A percentile compares a stretch with the other conserved stretches of the same genome.
Evolutionary conservation across 2,329 filamentous ascomycete genomes (phyloP).

Genomic region (Gliomastix tumulicola): DNA sequence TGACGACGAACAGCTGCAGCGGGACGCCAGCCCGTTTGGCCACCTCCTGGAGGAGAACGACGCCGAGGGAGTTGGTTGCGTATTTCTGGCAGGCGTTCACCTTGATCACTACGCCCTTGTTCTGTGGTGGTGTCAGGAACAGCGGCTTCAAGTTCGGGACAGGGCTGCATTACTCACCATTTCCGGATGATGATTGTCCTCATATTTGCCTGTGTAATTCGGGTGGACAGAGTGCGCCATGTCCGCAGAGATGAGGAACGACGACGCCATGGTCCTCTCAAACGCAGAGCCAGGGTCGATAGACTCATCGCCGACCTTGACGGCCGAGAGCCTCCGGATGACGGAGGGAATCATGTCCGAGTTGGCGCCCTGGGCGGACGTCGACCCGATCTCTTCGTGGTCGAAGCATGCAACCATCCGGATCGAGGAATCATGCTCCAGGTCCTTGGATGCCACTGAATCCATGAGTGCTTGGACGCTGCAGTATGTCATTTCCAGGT

Average conservation of each 20-base stretch:
- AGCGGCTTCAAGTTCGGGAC: too few relatives aligned
- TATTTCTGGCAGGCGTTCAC: conserved; percentile 97
- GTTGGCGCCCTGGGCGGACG: conserved; percentile 86
- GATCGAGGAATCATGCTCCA: conserved; percentile 76
- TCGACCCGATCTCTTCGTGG: conserved; percentile 94
- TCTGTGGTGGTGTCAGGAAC: too few relatives aligned
- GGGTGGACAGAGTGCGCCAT: conserved; percentile 97
- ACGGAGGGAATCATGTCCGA: conserved; percentile 87
- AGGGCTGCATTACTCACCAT: too few relatives aligned
- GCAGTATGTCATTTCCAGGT: conserved; percentile 94
- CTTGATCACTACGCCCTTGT: conserved; percentile 95
- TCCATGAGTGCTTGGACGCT: conserved; percentile 77
- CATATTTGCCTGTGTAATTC: conserved; percentile 90
- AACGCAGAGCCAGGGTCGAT: conserved; percentile 72
- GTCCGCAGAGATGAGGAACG: conserved; percentile 91
- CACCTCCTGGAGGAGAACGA: conserved; percentile 84
- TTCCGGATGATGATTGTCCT: conserved; percentile 80
- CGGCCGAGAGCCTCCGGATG: conserved; percentile 77
- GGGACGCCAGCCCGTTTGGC: conserved; percentile 73
- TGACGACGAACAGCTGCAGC: conserved; percentile 90
- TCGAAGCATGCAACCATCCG: conserved; percentile 94
- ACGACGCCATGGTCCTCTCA: conserved; percentile 85
- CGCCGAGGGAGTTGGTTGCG: conserved; percentile 91
- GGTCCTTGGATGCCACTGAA: conserved; percentile 57
- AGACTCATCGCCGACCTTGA: conserved; percentile 59